Percentiles rank a stretch among this genome's conserved stretches.
These are phyloP conservation scores for Penicillium atrosanguineum DNA, from an alignment of 495 filamentous ascomycete species.

Conservation along the genomic window DNA sequence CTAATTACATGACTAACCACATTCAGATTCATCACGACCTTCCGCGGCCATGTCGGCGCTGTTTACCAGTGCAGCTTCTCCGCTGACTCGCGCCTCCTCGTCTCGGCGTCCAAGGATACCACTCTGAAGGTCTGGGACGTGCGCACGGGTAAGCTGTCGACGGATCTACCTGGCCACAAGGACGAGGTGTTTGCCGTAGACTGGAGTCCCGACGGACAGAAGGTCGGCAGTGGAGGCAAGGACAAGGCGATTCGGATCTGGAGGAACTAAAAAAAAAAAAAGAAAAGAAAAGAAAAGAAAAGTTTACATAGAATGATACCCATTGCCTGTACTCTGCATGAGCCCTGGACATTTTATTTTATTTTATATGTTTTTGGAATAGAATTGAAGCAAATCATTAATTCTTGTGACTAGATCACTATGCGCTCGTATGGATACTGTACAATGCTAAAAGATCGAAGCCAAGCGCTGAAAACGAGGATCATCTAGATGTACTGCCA, in stretches of 20 bases:
- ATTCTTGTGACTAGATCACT: not conserved
- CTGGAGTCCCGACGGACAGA: conserved; percentile 83
- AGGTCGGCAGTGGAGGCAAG: conserved; percentile 85
- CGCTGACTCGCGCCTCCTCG: conserved; percentile 80
- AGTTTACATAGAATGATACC: conserved; percentile 19
- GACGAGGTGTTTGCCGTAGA: conserved; percentile 95
- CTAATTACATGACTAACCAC: not conserved
- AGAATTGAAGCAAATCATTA: not conserved
- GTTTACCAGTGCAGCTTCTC: conserved; percentile 91
- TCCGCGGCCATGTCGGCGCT: conserved; percentile 88
- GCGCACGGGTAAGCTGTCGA: conserved; percentile 73
- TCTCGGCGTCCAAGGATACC: conserved; percentile 85
- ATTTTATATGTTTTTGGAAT: not conserved
- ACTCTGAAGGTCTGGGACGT: conserved; percentile 96
- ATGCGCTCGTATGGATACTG: not conserved
- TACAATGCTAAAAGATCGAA: not conserved
- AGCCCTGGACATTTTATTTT: not conserved
- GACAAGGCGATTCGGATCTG: conserved; percentile 89
- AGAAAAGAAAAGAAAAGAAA: too few species aligned
- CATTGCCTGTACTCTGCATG: conserved; percentile 6
- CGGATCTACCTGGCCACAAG: conserved; percentile 88
- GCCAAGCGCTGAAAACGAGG: not conserved
- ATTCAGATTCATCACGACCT: conserved; percentile 70
- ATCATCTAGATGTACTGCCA: conserved; percentile 42
- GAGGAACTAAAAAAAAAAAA: conserved; percentile 63